Evolutionary conservation across 768 basidiomycete species (phyloP).

Genomic region (Amyloporia xantha): DNA sequence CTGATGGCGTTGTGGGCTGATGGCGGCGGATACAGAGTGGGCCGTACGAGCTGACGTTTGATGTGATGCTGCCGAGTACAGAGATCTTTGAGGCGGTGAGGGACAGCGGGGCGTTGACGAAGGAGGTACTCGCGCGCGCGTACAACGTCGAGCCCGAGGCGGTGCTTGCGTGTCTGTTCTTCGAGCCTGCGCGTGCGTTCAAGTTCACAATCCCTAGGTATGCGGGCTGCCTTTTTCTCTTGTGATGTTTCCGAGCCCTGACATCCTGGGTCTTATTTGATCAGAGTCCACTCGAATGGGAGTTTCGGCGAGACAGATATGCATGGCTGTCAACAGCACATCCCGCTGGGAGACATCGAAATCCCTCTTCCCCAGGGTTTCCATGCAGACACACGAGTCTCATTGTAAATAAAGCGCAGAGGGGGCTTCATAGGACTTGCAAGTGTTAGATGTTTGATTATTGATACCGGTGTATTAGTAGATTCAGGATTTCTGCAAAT

Average conservation of each 20-base stretch:
- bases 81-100: background rate
- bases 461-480: too few relatives aligned
- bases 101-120: background rate
- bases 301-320: slow-evolving; percentile 2
- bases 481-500: too few relatives aligned
- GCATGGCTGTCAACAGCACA: slow-evolving; percentile 2
- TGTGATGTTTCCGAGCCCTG: background rate
- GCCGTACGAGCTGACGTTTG: slow-evolving; percentile 1
- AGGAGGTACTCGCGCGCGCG: background rate
- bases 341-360: slow-evolving; percentile 1
- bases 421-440: too few relatives aligned
- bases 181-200: background rate
- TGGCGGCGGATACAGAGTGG: background rate
- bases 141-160: background rate
- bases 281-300: background rate
- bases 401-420: too few relatives aligned
- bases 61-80: background rate
- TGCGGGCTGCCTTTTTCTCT: background rate
- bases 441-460: too few relatives aligned
- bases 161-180: slow-evolving; percentile 1
- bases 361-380: background rate
- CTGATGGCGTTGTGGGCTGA: background rate
- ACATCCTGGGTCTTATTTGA: too few relatives aligned
- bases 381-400: too few relatives aligned
- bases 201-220: slow-evolving; percentile 2